Evolutionary conservation across 441 rosid genomes (phyloP).

Genomic region (Viola pubescens): DNA sequence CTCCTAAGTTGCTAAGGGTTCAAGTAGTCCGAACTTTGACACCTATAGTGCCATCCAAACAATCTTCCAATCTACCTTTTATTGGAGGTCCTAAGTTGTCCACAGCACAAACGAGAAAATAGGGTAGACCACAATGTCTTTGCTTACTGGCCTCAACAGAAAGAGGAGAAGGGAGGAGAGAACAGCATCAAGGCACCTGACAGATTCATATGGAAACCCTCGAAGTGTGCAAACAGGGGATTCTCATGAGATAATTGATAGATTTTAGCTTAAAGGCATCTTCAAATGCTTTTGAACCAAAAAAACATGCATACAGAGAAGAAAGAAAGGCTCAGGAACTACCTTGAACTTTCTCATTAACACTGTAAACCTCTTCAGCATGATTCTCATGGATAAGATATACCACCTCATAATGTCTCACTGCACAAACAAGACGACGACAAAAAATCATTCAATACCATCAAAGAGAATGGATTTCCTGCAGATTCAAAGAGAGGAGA

Average conservation of each 20-base stretch:
- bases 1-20: not conserved
- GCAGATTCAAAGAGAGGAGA: no score
- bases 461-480: not conserved
- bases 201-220: no score
- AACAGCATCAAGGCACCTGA: not conserved
- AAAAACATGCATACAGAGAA: not conserved
- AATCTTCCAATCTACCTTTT: not conserved
- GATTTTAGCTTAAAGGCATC: no score
- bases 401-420: constrained; percentile 89
- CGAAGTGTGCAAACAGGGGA: not conserved
- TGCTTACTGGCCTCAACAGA: no score
- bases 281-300: no score
- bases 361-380: constrained; percentile 55
- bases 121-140: no score
- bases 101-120: no score
- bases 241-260: no score
- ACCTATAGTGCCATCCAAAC: not conserved
- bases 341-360: constrained; percentile 86
- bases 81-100: not conserved
- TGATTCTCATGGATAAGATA: constrained; percentile 85
- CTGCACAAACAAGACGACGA: constrained; percentile 30
- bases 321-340: not conserved
- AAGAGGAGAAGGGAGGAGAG: not conserved
- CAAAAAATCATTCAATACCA: not conserved
- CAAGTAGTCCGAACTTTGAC: not conserved